These are phyloP conservation scores for Theobroma grandiflorum DNA, from an alignment of 441 rosid genomes.

Conservation along the genomic window DNA sequence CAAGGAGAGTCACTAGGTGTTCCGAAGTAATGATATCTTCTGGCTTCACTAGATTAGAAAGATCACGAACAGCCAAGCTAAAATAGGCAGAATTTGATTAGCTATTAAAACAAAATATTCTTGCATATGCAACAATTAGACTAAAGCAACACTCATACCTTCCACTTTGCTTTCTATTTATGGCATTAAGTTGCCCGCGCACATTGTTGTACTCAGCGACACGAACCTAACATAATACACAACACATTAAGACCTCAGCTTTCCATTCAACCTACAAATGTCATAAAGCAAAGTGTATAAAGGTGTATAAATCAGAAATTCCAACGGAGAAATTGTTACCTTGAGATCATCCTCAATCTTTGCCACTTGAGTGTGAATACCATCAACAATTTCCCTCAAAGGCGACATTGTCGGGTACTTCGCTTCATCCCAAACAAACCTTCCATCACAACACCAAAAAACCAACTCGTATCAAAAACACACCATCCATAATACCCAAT, in stretches of 20 bases:
- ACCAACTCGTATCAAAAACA: constrained; percentile 16
- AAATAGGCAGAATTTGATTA: constrained; percentile 37
- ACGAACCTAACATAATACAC: constrained; percentile 70
- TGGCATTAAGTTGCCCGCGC: constrained; percentile 95
- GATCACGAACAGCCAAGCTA: constrained; percentile 99
- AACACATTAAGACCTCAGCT: background rate
- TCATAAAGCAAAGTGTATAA: background rate
- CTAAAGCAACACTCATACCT: constrained; percentile 53
- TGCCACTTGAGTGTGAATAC: constrained; percentile 83
- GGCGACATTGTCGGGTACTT: constrained; percentile 96
- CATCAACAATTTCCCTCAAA: constrained; percentile 81
- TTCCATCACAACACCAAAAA: constrained; percentile 42
- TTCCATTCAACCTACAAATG: background rate
- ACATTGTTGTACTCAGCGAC: constrained; percentile 93
- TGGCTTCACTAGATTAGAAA: constrained; percentile 90
- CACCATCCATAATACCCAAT: constrained; percentile 1
- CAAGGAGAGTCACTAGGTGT: constrained; percentile 87
- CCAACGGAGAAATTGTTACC: constrained; percentile 46
- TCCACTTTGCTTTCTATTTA: constrained; percentile 96
- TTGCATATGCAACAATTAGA: background rate
- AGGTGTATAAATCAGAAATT: background rate
- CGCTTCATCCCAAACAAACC: constrained; percentile 98
- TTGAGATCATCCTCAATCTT: constrained; percentile 99
- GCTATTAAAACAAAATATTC: constrained; percentile 18
- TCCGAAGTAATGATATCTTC: constrained; percentile 89